Percentiles rank a stretch among this genome's conserved stretches.
Evolutionary conservation across 129 eudicot genomes (phyloP).

Genomic region (Centella asiatica): DNA sequence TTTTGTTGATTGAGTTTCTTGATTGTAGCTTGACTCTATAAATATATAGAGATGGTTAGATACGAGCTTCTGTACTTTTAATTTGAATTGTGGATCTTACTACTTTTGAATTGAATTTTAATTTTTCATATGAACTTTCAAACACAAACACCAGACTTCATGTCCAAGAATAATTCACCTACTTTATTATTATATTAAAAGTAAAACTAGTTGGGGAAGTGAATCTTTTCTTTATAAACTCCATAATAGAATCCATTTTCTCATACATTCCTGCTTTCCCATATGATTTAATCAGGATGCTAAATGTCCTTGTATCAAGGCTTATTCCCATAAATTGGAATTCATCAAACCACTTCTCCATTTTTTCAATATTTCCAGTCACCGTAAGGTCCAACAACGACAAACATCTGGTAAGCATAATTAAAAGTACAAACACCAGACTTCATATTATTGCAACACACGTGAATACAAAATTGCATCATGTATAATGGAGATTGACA

Average conservation of each 20-base stretch:
- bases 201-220: slow-evolving; percentile 67
- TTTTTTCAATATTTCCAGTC: slow-evolving; percentile 50
- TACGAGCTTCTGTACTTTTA: too few relatives aligned
- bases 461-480: too few relatives aligned
- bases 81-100: too few relatives aligned
- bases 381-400: slow-evolving; percentile 76
- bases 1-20: too few relatives aligned
- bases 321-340: slow-evolving; percentile 73
- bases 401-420: slow-evolving; percentile 67
- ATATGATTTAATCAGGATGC: slow-evolving; percentile 67
- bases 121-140: too few relatives aligned
- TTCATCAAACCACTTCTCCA: slow-evolving; percentile 93
- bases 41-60: too few relatives aligned
- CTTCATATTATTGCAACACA: too few relatives aligned
- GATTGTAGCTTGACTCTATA: too few relatives aligned
- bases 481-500: too few relatives aligned
- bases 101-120: too few relatives aligned
- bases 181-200: slow-evolving; percentile 51
- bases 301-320: slow-evolving; percentile 67
- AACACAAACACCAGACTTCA: too few relatives aligned
- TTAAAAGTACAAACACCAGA: too few relatives aligned
- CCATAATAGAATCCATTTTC: slow-evolving; percentile 64
- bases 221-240: slow-evolving; percentile 72
- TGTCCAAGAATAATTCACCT: slow-evolving; percentile 48
- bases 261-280: slow-evolving; percentile 64